Evolutionary conservation across 2,329 filamentous ascomycete genomes (phyloP), one percentile per base, ranked within the genome.

Genomic region (Hansfordia pulvinata): DNA sequence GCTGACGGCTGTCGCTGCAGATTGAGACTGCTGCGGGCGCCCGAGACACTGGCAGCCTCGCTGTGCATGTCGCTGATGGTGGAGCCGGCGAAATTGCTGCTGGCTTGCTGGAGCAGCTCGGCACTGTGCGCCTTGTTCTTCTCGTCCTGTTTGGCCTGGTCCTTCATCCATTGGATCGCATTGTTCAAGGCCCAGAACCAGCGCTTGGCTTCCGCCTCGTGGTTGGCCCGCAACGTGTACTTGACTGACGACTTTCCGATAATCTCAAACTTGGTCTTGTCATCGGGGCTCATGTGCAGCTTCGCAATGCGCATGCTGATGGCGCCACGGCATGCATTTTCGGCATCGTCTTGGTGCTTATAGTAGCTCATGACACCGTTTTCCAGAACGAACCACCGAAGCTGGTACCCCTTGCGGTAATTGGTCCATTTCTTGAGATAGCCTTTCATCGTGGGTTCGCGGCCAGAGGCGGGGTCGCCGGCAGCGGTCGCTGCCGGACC

Each of bases 181-280:
- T 98, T 98, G 57, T 98, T 98, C 35, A 98, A 62, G 1, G 90
- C 83, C 90, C 90, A 98, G 53, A 92, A 98, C 90, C 90, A 98
- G 29, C 90, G 73, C 55, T 98, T 98, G 5, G 90, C 88, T 52
- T 98, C 90, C 16, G 96, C 88, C 46, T 94, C 81, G 53, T 98
- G 90, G 44, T 98, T 98, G 1, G 90, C 90, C 52, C 93, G 96
- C 28, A 98, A 65, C 25, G 92, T 88, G 50, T 98, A 98, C 55
- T 94, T 98, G 49, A 98, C 90, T 1, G 88, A 96, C 1, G 88
- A 94, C 54, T 98, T 98, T 27, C 90, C 90, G 35, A 88, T 83
- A 28, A 98, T 96, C 46, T 98, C 90, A 43, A 98, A 96, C 32
- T 88, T 85, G 23, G 86, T 88, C 60, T 96, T 98, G 30, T 98